phyloP scores from a whole-genome alignment of 208 protist species.

The Acanthamoeba castellanii region DNA sequence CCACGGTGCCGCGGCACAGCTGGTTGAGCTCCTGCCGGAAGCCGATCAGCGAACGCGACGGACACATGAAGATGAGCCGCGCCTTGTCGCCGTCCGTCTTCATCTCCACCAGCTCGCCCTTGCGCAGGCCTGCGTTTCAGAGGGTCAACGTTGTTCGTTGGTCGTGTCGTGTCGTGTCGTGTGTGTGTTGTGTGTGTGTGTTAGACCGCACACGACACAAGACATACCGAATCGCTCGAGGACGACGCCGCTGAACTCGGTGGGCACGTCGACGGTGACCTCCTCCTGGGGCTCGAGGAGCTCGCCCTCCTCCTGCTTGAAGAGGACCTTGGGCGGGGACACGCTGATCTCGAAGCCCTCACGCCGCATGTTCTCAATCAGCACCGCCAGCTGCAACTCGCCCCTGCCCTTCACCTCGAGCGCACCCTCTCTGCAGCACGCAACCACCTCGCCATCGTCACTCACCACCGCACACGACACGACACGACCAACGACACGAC shows the following conservation, averaged over 20 bases:
- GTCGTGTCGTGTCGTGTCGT: no score
- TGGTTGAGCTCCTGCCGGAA: conserved; percentile 79
- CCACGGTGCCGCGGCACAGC: conserved; percentile 84
- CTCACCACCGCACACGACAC: no score
- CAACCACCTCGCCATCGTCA: no score
- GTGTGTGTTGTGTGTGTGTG: no score
- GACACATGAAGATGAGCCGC: conserved; percentile 80
- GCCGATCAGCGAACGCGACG: conserved; percentile 87
- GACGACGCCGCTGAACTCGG: conserved; percentile 19
- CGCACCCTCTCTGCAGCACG: conserved; percentile 26
- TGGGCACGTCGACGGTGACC: conserved; percentile 18
- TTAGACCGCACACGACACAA: no score
- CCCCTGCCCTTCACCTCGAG: conserved; percentile 95
- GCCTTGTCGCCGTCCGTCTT: conserved; percentile 79
- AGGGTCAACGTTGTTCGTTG: no score
- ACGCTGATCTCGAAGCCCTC: conserved; percentile 97
- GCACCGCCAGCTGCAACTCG: conserved; percentile 97
- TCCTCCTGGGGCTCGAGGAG: conserved; percentile 90
- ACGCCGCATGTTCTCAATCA: conserved; percentile 98
- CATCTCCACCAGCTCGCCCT: conserved; percentile 84
- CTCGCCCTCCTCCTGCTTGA: conserved; percentile 80
- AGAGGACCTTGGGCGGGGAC: conserved; percentile 95
- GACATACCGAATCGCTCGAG: conserved; percentile 34
- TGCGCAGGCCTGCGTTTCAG: conserved; percentile 70
- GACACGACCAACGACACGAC: no score